These are phyloP conservation scores for Salix dunnii DNA, from an alignment of 345 rosid genomes.

Conservation along the genomic window DNA sequence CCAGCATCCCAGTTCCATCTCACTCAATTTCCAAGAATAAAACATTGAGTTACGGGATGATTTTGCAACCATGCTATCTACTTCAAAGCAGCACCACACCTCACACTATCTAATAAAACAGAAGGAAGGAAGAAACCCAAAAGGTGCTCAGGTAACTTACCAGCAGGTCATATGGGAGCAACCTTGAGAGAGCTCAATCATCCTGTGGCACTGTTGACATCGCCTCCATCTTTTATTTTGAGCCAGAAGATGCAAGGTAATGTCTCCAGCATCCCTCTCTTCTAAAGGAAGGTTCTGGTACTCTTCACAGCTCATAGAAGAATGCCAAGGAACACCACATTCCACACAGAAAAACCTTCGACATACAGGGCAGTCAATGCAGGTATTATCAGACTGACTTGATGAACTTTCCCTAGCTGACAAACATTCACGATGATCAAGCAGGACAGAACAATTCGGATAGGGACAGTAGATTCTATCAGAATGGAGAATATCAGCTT, in stretches of 20 bases:
- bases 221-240: conserved; percentile 87
- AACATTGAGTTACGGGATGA: not conserved
- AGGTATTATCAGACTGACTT: conserved; percentile 60
- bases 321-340: conserved; percentile 96
- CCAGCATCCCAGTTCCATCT: not conserved
- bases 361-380: conserved; percentile 83
- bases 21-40: not conserved
- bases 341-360: conserved; percentile 80
- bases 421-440: conserved; percentile 69
- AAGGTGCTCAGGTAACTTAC: conserved; percentile 37
- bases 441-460: conserved; percentile 71
- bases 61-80: not conserved
- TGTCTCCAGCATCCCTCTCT: conserved; percentile 81
- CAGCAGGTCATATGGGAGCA: conserved; percentile 96
- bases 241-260: conserved; percentile 76
- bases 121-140: not conserved
- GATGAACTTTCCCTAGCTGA: conserved; percentile 77
- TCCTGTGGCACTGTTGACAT: conserved; percentile 85
- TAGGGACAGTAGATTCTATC: conserved; percentile 84
- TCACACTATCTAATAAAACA: not conserved
- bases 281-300: conserved; percentile 78
- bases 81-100: not conserved
- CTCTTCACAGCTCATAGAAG: conserved; percentile 78
- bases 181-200: conserved; percentile 91
- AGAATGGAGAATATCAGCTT: conserved; percentile 51